phyloP scores from a whole-genome alignment of 1,284 basidiomycete genomes.

The Wallemia ichthyophaga region DNA sequence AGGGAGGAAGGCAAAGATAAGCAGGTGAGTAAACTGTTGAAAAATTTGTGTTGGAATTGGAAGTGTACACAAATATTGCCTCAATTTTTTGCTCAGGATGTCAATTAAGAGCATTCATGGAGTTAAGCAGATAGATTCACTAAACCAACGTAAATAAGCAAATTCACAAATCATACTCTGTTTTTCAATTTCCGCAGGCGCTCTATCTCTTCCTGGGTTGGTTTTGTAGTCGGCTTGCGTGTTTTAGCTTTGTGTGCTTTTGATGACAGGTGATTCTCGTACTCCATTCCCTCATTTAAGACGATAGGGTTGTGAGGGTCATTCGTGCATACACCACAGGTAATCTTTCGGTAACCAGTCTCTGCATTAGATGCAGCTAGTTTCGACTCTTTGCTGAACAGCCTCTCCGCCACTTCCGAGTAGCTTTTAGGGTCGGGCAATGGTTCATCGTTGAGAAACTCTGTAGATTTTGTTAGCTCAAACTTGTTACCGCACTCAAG shows the following conservation, averaged over 20 bases:
- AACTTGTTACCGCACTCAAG: background rate
- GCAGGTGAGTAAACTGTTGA: no score
- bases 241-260: slow-evolving; percentile 23
- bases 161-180: no score
- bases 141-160: no score
- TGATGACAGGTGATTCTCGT: slow-evolving; percentile 31
- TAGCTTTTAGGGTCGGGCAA: slow-evolving; percentile 1
- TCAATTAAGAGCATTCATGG: no score
- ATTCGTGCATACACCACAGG: slow-evolving; percentile 38
- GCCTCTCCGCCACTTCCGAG: slow-evolving; percentile 22
- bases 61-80: no score
- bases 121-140: no score
- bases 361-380: slow-evolving; percentile 3
- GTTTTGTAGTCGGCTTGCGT: background rate
- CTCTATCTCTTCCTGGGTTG: background rate
- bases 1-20: no score
- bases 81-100: no score
- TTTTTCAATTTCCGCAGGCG: background rate
- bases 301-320: slow-evolving; percentile 35
- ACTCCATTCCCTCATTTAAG: slow-evolving; percentile 34
- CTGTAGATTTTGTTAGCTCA: background rate
- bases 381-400: slow-evolving; percentile 16
- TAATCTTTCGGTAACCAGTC: slow-evolving; percentile 19
- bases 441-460: background rate
- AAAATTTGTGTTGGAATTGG: no score